A percentile compares a stretch with the other conserved stretches of the same genome.
phyloP scores from a whole-genome alignment of 306 rosid genomes.

The Glycine tomentella region DNA sequence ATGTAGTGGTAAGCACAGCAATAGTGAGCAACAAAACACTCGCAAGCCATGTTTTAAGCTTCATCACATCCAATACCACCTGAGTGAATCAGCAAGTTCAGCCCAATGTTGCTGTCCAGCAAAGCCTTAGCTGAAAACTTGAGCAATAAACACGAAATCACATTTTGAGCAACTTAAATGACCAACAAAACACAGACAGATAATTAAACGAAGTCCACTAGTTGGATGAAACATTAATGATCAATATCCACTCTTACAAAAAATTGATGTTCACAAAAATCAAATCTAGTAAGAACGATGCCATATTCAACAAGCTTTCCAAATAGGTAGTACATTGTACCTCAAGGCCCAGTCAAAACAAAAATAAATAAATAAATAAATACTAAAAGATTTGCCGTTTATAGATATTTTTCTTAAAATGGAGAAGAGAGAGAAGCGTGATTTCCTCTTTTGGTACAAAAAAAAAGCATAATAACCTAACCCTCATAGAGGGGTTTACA shows the following conservation, averaged over 20 bases:
- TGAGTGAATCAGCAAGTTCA: slow-evolving; percentile 42
- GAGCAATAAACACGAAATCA: slow-evolving; percentile 40
- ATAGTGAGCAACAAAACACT: slow-evolving; percentile 60
- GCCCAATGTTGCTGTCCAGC: slow-evolving; percentile 25
- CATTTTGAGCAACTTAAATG: slow-evolving; percentile 33
- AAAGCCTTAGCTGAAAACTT: slow-evolving; percentile 46
- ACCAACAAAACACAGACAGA: background rate
- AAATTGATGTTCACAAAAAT: slow-evolving; percentile 8
- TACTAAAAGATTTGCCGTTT: background rate
- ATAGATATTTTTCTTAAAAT: background rate
- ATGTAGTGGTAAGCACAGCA: slow-evolving; percentile 57
- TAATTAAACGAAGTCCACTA: background rate
- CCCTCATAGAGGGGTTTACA: background rate
- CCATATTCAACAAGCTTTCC: background rate
- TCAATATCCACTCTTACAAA: background rate
- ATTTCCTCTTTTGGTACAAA: background rate
- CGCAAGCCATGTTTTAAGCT: slow-evolving; percentile 56
- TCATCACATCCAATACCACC: slow-evolving; percentile 57
- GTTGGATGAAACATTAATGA: background rate
- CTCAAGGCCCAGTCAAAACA: background rate
- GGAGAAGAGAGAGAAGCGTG: background rate
- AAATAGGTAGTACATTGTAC: slow-evolving; percentile 16
- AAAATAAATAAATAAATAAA: background rate
- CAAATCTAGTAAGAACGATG: slow-evolving; percentile 25
- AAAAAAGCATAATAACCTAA: slow-evolving; percentile 23